Conservation (phyloP, 2,329 filamentous ascomycete genomes). For the Cryphonectria radicalis region DNA sequence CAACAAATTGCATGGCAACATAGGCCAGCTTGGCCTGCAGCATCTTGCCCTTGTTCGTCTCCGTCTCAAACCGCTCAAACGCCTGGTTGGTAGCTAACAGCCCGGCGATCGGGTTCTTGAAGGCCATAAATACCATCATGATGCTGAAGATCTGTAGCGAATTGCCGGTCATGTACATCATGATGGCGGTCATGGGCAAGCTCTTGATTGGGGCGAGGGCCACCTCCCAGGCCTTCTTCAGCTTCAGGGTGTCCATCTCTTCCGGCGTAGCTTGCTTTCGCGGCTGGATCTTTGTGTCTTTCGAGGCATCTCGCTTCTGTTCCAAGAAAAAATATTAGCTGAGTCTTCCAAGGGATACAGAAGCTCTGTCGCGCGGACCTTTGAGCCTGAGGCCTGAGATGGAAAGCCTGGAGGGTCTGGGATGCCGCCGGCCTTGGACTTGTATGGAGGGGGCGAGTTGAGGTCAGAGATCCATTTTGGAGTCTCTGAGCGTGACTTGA, state of each 20-base stretch:
- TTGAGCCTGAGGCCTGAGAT: constrained; percentile 54
- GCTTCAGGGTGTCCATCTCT: constrained; percentile 93
- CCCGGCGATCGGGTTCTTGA: constrained; percentile 92
- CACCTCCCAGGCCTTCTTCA: constrained; percentile 99
- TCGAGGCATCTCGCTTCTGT: constrained; percentile 54
- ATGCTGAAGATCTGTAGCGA: constrained; percentile 98
- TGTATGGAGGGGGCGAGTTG: constrained; percentile 68
- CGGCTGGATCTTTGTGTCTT: constrained; percentile 52
- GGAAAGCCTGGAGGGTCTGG: constrained; percentile 87
- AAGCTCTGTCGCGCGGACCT: constrained; percentile 48
- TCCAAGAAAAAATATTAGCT: background rate
- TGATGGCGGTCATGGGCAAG: constrained; percentile 96
- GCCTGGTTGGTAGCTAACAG: constrained; percentile 80
- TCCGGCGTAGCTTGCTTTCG: constrained; percentile 73
- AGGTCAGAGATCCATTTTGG: constrained; percentile 87
- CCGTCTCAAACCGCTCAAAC: constrained; percentile 90
- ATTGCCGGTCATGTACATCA: constrained; percentile 99
- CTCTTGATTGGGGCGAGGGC: constrained; percentile 91
- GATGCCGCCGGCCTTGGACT: constrained; percentile 66
- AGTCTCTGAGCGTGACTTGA: constrained; percentile 36
- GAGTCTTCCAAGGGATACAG: constrained; percentile 14
- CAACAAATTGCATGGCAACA: constrained; percentile 81
- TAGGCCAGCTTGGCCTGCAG: constrained; percentile 87
- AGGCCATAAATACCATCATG: constrained; percentile 99
- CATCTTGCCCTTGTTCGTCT: constrained; percentile 73